Percentiles rank a stretch among this genome's conserved stretches.
Evolutionary conservation across 768 basidiomycete genomes (phyloP).

Genomic region (Crepidotus variabilis): DNA sequence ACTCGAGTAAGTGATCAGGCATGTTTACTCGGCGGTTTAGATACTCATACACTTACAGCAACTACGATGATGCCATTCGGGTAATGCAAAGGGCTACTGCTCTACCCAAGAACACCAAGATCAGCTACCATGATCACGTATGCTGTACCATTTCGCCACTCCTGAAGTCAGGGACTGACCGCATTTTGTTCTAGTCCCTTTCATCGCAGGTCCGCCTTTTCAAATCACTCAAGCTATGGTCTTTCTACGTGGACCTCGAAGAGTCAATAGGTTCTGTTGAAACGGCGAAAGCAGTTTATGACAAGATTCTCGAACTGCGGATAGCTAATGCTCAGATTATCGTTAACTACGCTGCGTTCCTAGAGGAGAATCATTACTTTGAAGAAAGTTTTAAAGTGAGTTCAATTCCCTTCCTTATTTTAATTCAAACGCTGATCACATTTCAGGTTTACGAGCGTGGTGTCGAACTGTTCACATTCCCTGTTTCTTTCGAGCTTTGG

Average conservation of each 20-base stretch:
- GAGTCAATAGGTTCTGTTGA: constrained; percentile 96
- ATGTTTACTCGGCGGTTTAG: background rate
- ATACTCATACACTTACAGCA: constrained; percentile 46
- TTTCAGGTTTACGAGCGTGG: constrained; percentile 90
- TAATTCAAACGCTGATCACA: constrained; percentile 9
- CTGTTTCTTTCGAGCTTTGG: constrained; percentile 98
- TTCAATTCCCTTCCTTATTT: background rate
- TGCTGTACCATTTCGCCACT: constrained; percentile 10
- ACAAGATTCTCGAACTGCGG: constrained; percentile 92
- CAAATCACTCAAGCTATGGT: constrained; percentile 98
- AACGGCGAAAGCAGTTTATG: constrained; percentile 87
- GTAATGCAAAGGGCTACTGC: constrained; percentile 97
- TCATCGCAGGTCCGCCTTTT: constrained; percentile 88
- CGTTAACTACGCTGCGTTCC: constrained; percentile 93
- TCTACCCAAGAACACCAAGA: constrained; percentile 83
- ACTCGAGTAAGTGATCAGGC: constrained; percentile 67
- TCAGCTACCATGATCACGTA: constrained; percentile 96
- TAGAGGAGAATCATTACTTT: constrained; percentile 97
- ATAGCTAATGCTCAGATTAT: constrained; percentile 99
- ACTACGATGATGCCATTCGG: constrained; percentile 92
- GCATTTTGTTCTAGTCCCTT: constrained; percentile 58
- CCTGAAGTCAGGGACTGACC: constrained; percentile 1
- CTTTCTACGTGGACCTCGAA: constrained; percentile 96
- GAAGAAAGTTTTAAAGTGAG: constrained; percentile 96
- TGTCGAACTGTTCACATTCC: constrained; percentile 96